Percentiles rank a stretch among this genome's conserved stretches.
phyloP scores from a whole-genome alignment of 345 rosid species.

The Eucalyptus regnans region DNA sequence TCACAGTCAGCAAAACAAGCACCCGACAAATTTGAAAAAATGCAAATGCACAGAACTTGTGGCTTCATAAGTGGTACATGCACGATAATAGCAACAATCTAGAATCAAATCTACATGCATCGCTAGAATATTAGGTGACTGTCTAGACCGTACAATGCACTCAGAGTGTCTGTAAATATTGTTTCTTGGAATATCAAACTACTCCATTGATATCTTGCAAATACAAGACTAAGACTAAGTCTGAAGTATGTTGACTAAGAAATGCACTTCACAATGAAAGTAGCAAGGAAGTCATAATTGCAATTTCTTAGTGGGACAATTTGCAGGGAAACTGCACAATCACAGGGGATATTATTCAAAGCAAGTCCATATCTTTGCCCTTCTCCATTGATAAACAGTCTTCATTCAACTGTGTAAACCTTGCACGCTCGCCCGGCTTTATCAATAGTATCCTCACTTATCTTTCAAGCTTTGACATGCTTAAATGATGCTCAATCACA shows the following conservation, averaged over 20 bases:
- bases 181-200: not conserved
- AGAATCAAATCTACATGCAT: not conserved
- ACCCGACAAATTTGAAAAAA: not conserved
- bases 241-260: slow-evolving; percentile 45
- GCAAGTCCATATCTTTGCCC: not conserved
- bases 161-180: not conserved
- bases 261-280: not conserved
- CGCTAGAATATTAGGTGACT: not conserved
- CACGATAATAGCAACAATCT: not conserved
- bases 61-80: not conserved
- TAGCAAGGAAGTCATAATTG: not conserved
- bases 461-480: not conserved
- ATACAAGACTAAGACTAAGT: not conserved
- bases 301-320: not conserved
- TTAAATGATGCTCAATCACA: not conserved
- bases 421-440: not conserved
- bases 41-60: not conserved
- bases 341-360: not conserved
- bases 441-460: not conserved
- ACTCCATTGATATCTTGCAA: not conserved
- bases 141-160: not conserved
- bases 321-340: not conserved
- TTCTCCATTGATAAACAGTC: not conserved
- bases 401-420: not conserved
- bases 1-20: not conserved